Evolutionary conservation across 2,329 filamentous ascomycete genomes (phyloP), one percentile per base, ranked within the genome.

Genomic region (Aspergillus sp.): DNA sequence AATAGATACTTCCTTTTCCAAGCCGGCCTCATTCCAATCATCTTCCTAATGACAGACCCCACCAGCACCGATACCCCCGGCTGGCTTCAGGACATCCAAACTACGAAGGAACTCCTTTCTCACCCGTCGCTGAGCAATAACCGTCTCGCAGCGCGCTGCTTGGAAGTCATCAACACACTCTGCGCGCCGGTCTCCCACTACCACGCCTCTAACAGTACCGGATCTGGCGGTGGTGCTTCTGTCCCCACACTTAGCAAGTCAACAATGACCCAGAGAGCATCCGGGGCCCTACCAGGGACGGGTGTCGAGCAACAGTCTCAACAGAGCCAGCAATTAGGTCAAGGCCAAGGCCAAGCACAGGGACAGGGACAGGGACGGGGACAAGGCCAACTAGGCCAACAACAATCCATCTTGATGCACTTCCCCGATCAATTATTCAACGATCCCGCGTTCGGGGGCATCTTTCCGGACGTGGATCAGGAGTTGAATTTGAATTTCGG

Each of bases 1-100:
- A 19, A 29, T 39, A 64, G 63, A 7, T 71, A 72, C 53, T 72
- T 72, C 51, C 62, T 73, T 35, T 73, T 73, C 57, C 70, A 73
- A 57, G 70, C 70, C 9, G 67, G 63, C 26, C 52, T 72, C 2
- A 70, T 72, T 41, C 69, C 69, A 3, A 63, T 70, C 29, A 66
- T 73, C 42, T 66, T 68, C 46, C 57, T 73, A 29, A 68, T 69
- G 61, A 71, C 66, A 4, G 67, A 69, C 39, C 66, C 68, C 0
- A 62, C 63, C 10, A 66, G 60, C 42, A 54, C 63, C 1, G 63
- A 67, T 44, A 63, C 61, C 43, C 53, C 62, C 7, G 59, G 57
- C 43, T 68, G 65, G 65, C 57, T 67, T 8, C 63, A 64, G 42
- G 65, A 67, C 33, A 63, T 70, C n/a, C 64, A 67, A 50, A 62